Percentiles rank a stretch among this genome's conserved stretches.
phyloP scores from a whole-genome alignment of 1,284 basidiomycete genomes.

The Leccinum ponderosum region DNA sequence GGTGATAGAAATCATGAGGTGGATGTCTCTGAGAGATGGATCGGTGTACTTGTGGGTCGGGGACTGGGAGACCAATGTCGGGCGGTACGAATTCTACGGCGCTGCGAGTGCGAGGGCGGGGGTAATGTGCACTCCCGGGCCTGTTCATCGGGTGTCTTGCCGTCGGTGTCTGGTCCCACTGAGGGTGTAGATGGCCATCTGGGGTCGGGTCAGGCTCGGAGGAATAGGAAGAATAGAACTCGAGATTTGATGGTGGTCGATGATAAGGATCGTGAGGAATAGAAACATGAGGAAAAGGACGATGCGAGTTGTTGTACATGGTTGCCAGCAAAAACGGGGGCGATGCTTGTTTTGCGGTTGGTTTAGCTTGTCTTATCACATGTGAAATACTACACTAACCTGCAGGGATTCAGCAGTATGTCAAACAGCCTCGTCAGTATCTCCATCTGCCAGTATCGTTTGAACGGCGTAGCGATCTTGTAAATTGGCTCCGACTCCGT shows the following conservation, averaged over 20 bases:
- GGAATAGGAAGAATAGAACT: constrained; percentile 30
- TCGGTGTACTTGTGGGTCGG: constrained; percentile 54
- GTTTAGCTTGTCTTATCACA: not conserved
- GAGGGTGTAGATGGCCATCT: constrained; percentile 8
- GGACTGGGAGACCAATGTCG: constrained; percentile 38
- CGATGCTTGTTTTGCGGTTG: constrained; percentile 8
- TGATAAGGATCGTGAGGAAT: constrained; percentile 40
- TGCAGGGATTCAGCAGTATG: constrained; percentile 78
- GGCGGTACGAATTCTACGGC: constrained; percentile 35
- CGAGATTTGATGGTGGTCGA: constrained; percentile 28
- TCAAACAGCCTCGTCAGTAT: constrained; percentile 89
- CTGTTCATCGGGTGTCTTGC: constrained; percentile 14
- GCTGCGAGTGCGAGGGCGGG: constrained; percentile 40
- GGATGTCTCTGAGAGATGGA: constrained; percentile 45
- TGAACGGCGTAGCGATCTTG: constrained; percentile 78
- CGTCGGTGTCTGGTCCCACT: constrained; percentile 32
- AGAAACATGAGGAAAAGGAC: constrained; percentile 40
- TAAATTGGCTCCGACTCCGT: constrained; percentile 42
- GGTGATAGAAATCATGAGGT: constrained; percentile 42
- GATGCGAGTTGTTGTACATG: constrained; percentile 28
- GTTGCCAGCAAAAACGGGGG: not conserved
- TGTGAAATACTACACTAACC: constrained; percentile 24
- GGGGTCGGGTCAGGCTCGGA: constrained; percentile 19
- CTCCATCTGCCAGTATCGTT: constrained; percentile 94
- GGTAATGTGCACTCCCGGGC: constrained; percentile 6